These are phyloP conservation scores for Pseudopyrenochaeta lycopersici DNA, from an alignment of 2,329 filamentous ascomycete genomes.

Conservation along the genomic window DNA sequence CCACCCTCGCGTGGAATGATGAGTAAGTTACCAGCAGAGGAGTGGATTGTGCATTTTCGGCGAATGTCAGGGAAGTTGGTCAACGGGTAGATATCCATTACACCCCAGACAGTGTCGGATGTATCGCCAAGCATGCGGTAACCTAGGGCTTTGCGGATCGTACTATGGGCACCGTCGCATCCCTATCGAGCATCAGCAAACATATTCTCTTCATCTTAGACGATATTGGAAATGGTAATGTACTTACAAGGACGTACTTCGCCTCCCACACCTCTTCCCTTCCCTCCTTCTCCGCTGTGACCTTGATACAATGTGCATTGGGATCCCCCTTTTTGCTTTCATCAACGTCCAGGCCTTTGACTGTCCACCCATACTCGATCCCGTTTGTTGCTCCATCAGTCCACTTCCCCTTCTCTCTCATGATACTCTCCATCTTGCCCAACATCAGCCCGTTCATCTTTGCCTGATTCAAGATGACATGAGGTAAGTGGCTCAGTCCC, in stretches of 20 bases:
- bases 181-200: constrained; percentile 39
- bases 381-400: constrained; percentile 36
- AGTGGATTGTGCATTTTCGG: constrained; percentile 60
- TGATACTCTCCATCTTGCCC: constrained; percentile 56
- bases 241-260: constrained; percentile 50
- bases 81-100: constrained; percentile 61
- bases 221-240: constrained; percentile 34
- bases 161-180: constrained; percentile 64
- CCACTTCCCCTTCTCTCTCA: constrained; percentile 38
- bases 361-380: constrained; percentile 65
- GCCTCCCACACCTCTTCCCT: constrained; percentile 43
- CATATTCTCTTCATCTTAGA: background rate
- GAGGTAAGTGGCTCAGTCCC: constrained; percentile 69
- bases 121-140: constrained; percentile 68
- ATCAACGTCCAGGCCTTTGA: constrained; percentile 63
- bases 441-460: constrained; percentile 71
- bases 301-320: constrained; percentile 41
- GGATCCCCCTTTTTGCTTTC: constrained; percentile 44
- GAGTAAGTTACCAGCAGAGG: constrained; percentile 56
- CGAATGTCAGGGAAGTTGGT: constrained; percentile 62
- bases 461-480: constrained; percentile 76
- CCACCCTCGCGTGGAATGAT: constrained; percentile 65
- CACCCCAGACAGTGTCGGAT: constrained; percentile 66
- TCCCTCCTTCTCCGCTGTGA: constrained; percentile 43
- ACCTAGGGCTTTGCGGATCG: constrained; percentile 60